These are phyloP conservation scores for Lachancea fermentati DNA, from an alignment of 805 yeast genomes.

Conservation along the genomic window DNA sequence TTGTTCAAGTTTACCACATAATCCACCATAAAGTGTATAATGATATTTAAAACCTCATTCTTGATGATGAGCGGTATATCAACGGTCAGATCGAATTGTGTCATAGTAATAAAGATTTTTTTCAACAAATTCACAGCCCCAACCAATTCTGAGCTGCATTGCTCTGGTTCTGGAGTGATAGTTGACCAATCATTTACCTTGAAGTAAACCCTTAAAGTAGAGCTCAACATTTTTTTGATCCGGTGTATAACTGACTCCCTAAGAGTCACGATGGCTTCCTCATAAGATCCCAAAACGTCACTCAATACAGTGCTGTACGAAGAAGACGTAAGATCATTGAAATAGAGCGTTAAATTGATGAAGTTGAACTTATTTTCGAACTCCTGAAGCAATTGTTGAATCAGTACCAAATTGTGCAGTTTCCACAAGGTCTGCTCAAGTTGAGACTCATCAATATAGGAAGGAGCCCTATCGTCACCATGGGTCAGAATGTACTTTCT, in stretches of 20 bases:
- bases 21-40: conserved; percentile 32
- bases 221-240: conserved; percentile 25
- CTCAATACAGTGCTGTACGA: conserved; percentile 25
- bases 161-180: conserved; percentile 11
- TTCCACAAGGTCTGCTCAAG: conserved; percentile 10
- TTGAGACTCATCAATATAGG: conserved; percentile 9
- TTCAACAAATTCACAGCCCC: conserved; percentile 4
- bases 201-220: conserved; percentile 30
- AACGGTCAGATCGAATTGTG: conserved; percentile 9
- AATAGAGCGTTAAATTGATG: conserved; percentile 7
- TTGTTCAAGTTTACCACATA: conserved; percentile 35
- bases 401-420: conserved; percentile 3
- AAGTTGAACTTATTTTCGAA: conserved; percentile 7
- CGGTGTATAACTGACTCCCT: conserved; percentile 30
- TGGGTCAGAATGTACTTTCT: conserved; percentile 14
- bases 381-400: conserved; percentile 1
- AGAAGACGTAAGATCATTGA: conserved; percentile 9
- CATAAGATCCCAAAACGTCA: conserved; percentile 27
- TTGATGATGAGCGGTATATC: conserved; percentile 19
- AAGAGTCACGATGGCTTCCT: conserved; percentile 25
- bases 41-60: conserved; percentile 21
- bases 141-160: conserved; percentile 12
- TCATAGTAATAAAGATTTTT: conserved; percentile 1
- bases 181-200: conserved; percentile 32
- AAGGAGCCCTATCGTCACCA: conserved; percentile 2